These are phyloP conservation scores for Dryas alaskensis DNA, from an alignment of 306 rosid genomes.

Conservation along the genomic window DNA sequence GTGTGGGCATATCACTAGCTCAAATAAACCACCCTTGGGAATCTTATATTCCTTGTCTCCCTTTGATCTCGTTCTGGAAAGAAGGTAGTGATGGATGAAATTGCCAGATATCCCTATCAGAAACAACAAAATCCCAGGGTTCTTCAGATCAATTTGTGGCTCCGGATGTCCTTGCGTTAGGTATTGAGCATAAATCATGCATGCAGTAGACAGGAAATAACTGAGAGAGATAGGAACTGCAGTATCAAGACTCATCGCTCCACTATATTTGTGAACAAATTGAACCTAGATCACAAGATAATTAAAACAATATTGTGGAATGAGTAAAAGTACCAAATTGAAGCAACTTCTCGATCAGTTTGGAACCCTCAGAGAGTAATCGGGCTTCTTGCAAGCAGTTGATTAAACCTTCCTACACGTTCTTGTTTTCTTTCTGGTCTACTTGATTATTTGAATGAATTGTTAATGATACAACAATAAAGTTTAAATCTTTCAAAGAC, in stretches of 20 bases:
- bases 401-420: too few relatives aligned
- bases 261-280: conserved; percentile 75
- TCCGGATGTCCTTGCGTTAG: conserved; percentile 45
- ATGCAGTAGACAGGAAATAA: conserved; percentile 44
- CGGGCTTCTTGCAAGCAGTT: too few relatives aligned
- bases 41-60: conserved; percentile 68
- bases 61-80: conserved; percentile 52
- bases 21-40: conserved; percentile 82
- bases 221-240: conserved; percentile 49
- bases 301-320: background rate
- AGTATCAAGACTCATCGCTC: conserved; percentile 45
- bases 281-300: conserved; percentile 41
- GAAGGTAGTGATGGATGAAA: conserved; percentile 74
- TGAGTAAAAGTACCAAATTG: conserved; percentile 29
- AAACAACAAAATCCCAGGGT: conserved; percentile 51
- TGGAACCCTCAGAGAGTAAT: too few relatives aligned
- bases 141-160: conserved; percentile 48
- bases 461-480: too few relatives aligned
- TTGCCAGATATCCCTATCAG: conserved; percentile 64
- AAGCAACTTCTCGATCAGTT: too few relatives aligned
- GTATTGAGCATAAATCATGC: conserved; percentile 59
- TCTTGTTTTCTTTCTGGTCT: too few relatives aligned
- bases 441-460: too few relatives aligned
- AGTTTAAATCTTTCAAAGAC: too few relatives aligned
- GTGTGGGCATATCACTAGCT: conserved; percentile 65